Evolutionary conservation across 2,329 filamentous ascomycete genomes (phyloP).

Genomic region (Fusarium sp.): DNA sequence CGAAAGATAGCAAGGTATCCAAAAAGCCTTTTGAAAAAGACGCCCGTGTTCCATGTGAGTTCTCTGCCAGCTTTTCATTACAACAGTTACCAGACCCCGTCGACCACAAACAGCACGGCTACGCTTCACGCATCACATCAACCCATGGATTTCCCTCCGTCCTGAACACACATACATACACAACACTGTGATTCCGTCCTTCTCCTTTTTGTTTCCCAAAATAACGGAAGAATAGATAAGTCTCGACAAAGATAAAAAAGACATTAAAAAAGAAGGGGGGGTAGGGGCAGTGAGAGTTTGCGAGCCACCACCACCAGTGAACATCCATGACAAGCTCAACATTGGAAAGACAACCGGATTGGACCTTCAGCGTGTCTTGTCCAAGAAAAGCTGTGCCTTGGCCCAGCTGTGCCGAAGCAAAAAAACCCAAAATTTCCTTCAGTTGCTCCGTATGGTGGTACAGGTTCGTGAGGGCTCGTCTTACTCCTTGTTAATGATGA

Average conservation of each 20-base stretch:
- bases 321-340: slow-evolving; percentile 26
- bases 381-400: slow-evolving; percentile 18
- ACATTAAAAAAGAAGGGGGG: slow-evolving; percentile 45
- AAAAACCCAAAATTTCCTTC: slow-evolving; percentile 32
- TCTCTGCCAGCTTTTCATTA: slow-evolving; percentile 47
- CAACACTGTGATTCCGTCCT: slow-evolving; percentile 39
- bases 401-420: slow-evolving; percentile 23
- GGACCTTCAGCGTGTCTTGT: slow-evolving; percentile 25
- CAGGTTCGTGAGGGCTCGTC: slow-evolving; percentile 21
- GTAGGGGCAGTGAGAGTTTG: slow-evolving; percentile 20
- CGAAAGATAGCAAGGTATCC: slow-evolving; percentile 2
- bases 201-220: slow-evolving; percentile 47
- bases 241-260: slow-evolving; percentile 47
- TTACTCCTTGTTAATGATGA: slow-evolving; percentile 22
- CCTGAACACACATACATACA: slow-evolving; percentile 37
- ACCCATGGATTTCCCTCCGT: slow-evolving; percentile 37
- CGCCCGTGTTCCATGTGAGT: slow-evolving; percentile 33
- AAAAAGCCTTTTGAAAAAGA: slow-evolving; percentile 21
- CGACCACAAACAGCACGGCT: slow-evolving; percentile 46
- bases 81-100: slow-evolving; percentile 45
- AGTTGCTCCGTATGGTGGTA: slow-evolving; percentile 36
- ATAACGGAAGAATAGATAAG: slow-evolving; percentile 47
- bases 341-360: slow-evolving; percentile 17
- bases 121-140: slow-evolving; percentile 45
- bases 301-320: slow-evolving; percentile 29